Conservation (phyloP, 176 grass and related monocot genomes). For the Urochloa ruziziensis region DNA sequence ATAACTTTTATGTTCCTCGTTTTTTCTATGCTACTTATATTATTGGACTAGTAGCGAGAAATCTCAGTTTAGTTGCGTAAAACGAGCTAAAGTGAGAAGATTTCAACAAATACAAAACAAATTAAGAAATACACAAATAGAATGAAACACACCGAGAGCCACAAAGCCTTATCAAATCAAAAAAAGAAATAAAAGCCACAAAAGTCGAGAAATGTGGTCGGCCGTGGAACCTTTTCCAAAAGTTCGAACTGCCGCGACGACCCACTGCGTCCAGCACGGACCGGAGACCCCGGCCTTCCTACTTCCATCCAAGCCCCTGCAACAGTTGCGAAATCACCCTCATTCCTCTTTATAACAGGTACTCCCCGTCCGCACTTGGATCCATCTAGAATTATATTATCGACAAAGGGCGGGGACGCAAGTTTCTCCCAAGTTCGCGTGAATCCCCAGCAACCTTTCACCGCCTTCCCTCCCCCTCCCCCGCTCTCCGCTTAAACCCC, state of each 20-base stretch:
- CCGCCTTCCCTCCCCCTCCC: background rate
- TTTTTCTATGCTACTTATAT: too few relatives aligned
- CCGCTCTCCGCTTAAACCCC: background rate
- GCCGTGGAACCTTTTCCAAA: background rate
- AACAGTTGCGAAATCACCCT: background rate
- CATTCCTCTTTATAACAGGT: fast-evolving
- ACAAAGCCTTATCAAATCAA: background rate
- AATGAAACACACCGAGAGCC: background rate
- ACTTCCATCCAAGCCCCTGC: background rate
- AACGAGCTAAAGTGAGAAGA: too few relatives aligned
- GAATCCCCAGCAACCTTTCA: background rate
- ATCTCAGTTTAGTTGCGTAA: too few relatives aligned
- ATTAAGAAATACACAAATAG: background rate
- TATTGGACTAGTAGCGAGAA: too few relatives aligned
- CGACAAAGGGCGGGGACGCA: background rate
- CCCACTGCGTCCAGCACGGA: background rate
- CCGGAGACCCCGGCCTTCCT: background rate
- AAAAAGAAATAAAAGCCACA: background rate
- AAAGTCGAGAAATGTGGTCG: background rate
- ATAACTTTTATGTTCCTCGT: too few relatives aligned
- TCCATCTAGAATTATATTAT: background rate
- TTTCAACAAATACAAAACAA: too few relatives aligned
- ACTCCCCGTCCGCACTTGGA: background rate
- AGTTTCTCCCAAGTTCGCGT: constrained; percentile 15
- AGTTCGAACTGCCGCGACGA: constrained; percentile 10